These are phyloP conservation scores for Moniliophthora roreri DNA, from an alignment of 1,284 basidiomycete species.

Conservation along the genomic window DNA sequence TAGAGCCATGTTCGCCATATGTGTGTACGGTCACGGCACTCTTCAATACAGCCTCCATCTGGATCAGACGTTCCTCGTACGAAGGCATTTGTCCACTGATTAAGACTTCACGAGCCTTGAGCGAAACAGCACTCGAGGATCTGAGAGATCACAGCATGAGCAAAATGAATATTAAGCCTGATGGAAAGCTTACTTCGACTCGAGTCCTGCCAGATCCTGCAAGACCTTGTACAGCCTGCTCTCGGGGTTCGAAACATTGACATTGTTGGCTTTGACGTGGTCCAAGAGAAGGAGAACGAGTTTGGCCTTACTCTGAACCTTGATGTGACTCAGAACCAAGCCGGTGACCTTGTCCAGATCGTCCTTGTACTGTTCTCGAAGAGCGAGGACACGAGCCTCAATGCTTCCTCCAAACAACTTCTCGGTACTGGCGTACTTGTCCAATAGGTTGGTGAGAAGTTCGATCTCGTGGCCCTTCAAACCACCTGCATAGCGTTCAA, in stretches of 20 bases:
- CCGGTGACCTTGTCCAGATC: slow-evolving; percentile 87
- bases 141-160: slow-evolving; percentile 33
- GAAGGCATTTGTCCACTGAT: slow-evolving; percentile 97
- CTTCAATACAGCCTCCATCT: slow-evolving; percentile 95
- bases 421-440: slow-evolving; percentile 83
- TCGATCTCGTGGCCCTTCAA: slow-evolving; percentile 87
- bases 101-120: slow-evolving; percentile 97
- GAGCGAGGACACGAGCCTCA: slow-evolving; percentile 87
- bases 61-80: slow-evolving; percentile 89
- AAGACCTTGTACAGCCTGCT: slow-evolving; percentile 71
- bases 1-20: slow-evolving; percentile 83
- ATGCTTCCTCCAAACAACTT: slow-evolving; percentile 91
- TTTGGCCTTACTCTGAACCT: slow-evolving; percentile 91
- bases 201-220: slow-evolving; percentile 80
- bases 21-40: slow-evolving; percentile 83
- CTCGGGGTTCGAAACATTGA: slow-evolving; percentile 75
- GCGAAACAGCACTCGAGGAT: slow-evolving; percentile 84
- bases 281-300: slow-evolving; percentile 87
- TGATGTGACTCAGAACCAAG: slow-evolving; percentile 93
- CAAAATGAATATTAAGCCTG: background rate
- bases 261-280: slow-evolving; percentile 77
- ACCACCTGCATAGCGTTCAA: slow-evolving; percentile 83
- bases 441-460: slow-evolving; percentile 72
- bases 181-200: slow-evolving; percentile 68
- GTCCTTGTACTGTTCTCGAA: slow-evolving; percentile 93